A percentile compares a stretch with the other conserved stretches of the same genome.
phyloP scores from a whole-genome alignment of 176 grass and related monocot species.

The Thinopyrum elongatum region DNA sequence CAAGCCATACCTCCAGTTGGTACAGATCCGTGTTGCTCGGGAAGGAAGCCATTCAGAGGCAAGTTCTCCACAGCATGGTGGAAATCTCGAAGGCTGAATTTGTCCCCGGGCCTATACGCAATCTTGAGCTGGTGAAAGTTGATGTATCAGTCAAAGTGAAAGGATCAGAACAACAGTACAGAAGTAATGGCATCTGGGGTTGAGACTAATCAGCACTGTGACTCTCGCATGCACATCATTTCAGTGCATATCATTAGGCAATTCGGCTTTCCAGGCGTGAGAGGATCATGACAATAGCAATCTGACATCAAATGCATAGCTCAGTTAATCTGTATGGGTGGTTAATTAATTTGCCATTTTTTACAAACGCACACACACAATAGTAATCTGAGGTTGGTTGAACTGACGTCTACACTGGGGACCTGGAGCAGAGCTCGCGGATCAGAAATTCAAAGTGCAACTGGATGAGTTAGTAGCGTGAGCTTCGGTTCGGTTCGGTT shows the following conservation, averaged over 20 bases:
- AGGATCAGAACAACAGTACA: neutral
- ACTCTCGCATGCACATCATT: neutral
- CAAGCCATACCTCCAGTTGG: slow-evolving; percentile 29
- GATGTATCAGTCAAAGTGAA: slow-evolving; percentile 3
- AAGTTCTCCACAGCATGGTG: slow-evolving; percentile 82
- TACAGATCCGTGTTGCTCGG: slow-evolving; percentile 27
- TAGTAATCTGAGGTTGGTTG: neutral
- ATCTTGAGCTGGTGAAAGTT: slow-evolving; percentile 72
- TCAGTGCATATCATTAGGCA: neutral
- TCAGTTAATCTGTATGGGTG: neutral
- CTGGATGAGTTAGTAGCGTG: neutral
- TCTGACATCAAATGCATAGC: neutral
- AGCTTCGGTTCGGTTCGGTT: neutral
- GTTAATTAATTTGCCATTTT: neutral
- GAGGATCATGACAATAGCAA: neutral
- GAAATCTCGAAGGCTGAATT: slow-evolving; percentile 80
- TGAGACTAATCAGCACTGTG: neutral
- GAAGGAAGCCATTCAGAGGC: slow-evolving; percentile 54
- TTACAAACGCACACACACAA: neutral
- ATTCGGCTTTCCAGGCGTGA: neutral
- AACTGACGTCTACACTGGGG: neutral
- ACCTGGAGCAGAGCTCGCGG: neutral
- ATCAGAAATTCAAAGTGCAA: neutral
- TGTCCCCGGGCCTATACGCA: slow-evolving; percentile 65
- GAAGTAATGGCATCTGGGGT: slow-evolving; percentile 1